Evolutionary conservation across 2,329 filamentous ascomycete species (phyloP).

Genomic region (Ophiocordyceps camponoti-rufipedis): DNA sequence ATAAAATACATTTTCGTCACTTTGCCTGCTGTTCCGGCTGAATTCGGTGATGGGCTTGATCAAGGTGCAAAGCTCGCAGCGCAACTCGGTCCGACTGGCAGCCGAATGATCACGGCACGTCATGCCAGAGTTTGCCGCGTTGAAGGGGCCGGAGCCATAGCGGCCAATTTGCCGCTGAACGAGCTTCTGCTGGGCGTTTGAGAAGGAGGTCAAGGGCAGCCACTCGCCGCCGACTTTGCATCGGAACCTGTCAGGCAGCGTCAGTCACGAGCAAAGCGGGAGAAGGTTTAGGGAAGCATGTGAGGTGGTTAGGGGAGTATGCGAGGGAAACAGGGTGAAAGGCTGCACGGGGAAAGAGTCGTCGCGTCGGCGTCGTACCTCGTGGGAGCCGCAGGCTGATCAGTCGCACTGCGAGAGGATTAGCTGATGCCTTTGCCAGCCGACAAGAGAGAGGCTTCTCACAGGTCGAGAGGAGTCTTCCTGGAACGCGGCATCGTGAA

Average conservation of each 20-base stretch:
- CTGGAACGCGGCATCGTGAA: too few relatives aligned
- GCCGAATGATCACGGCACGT: constrained; percentile 16
- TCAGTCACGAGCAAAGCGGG: too few relatives aligned
- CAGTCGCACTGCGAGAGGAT: too few relatives aligned
- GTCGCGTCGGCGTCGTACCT: too few relatives aligned
- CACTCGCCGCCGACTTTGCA: constrained; percentile 19
- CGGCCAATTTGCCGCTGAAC: constrained; percentile 6
- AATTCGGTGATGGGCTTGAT: constrained; percentile 12
- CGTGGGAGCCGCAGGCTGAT: too few relatives aligned
- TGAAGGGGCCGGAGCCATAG: constrained; percentile 2
- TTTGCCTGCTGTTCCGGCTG: constrained; percentile 10
- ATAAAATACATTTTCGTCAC: constrained; percentile 12
- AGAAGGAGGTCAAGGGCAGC: constrained; percentile 14
- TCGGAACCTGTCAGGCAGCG: constrained; percentile 8
- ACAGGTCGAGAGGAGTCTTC: too few relatives aligned
- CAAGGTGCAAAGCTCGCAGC: constrained; percentile 13
- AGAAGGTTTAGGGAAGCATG: too few relatives aligned
- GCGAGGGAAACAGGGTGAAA: too few relatives aligned
- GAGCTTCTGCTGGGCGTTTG: constrained; percentile 12
- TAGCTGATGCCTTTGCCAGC: too few relatives aligned
- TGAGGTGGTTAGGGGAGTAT: too few relatives aligned
- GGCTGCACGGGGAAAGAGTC: too few relatives aligned
- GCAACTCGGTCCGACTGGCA: constrained; percentile 8
- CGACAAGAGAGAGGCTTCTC: too few relatives aligned
- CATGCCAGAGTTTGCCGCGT: constrained; percentile 17